Evolutionary conservation across 176 grass and related monocot species (phyloP).

Genomic region (Phragmites australis): DNA sequence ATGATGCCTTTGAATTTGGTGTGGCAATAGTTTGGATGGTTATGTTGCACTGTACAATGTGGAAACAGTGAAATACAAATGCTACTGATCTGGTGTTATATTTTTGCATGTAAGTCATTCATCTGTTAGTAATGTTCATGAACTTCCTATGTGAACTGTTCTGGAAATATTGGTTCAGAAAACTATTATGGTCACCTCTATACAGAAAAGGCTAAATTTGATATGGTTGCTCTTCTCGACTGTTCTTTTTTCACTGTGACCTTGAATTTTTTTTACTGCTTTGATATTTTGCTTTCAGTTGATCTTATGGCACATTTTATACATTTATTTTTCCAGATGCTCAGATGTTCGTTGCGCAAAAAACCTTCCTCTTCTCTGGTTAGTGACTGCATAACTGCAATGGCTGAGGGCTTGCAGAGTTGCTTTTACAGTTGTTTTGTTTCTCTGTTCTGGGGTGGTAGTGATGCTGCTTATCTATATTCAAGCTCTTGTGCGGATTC

Average conservation of each 20-base stretch:
- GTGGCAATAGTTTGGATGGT: neutral
- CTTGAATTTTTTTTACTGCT: constrained; percentile 2
- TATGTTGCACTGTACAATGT: constrained; percentile 17
- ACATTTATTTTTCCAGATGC: constrained; percentile 55
- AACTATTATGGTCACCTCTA: neutral
- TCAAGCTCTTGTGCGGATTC: constrained; percentile 57
- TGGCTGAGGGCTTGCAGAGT: constrained; percentile 79
- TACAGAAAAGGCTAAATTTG: neutral
- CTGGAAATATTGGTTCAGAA: neutral
- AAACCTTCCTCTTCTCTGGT: constrained; percentile 76
- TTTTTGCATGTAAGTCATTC: neutral
- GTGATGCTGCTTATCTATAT: constrained; percentile 57
- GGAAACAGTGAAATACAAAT: constrained; percentile 12
- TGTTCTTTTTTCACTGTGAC: constrained; percentile 2
- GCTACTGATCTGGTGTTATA: neutral
- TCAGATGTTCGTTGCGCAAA: constrained; percentile 73
- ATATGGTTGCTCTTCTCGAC: neutral
- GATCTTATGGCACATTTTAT: constrained; percentile 38
- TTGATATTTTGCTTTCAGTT: constrained; percentile 30
- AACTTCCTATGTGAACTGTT: neutral
- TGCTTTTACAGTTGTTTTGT: constrained; percentile 73
- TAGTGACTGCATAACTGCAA: constrained; percentile 84
- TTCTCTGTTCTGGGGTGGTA: constrained; percentile 77
- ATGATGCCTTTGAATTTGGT: neutral
- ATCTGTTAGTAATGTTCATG: neutral